Evolutionary conservation across 169 alveolate genomes (phyloP), one percentile per base, ranked within the genome.

Genomic region (Amoebophrya sp.): DNA sequence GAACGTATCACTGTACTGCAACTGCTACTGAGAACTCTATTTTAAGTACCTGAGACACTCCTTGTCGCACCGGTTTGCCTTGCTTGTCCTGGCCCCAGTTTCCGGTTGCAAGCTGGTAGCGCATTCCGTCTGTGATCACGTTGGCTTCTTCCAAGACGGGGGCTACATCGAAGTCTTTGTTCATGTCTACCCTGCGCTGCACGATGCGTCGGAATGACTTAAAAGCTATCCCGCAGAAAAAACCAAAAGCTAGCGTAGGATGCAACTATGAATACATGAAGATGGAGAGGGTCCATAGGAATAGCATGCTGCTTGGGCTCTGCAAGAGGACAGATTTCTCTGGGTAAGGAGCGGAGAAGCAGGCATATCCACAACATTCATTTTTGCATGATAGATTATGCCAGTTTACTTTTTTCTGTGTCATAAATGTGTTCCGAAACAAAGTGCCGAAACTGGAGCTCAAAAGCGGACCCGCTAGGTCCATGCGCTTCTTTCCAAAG

Each of bases 401-500:
- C 83, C 18, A 0, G 25, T 18, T 3, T 33, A 97, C 97, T 77
- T 98, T 98, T 35, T 98, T 95, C 94, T 97, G 98, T 89, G 98
- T 93, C 18, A 95, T 95, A 66, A 35, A 88, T 47, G 38, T 92
- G 92, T 97, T 97, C 92, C 99, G 95, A 94, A 98, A 98, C 40
- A 97, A 95, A 0, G 98, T 95, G 54, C 99, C 98, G 96, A 99
- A 99, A 53, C 98, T 95, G n/a, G 98, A 96, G 39, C 99, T 99
- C 95, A 99, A 97, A 89, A 99, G 96, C 0, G 99, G 97, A 0
- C 99, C 99, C 32, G 99, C 99, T 96, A 98, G 96, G 95, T 99
- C 99, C 47, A 99, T 94, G 94, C 99, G 97, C 95, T 99, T 99
- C 96, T 99, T 99, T 18, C 99, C 99, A 94, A 99, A 99, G 95